Base-by-base conservation (phyloP, 2,329 filamentous ascomycete genomes). In the Aspergillus fischeri region DNA sequence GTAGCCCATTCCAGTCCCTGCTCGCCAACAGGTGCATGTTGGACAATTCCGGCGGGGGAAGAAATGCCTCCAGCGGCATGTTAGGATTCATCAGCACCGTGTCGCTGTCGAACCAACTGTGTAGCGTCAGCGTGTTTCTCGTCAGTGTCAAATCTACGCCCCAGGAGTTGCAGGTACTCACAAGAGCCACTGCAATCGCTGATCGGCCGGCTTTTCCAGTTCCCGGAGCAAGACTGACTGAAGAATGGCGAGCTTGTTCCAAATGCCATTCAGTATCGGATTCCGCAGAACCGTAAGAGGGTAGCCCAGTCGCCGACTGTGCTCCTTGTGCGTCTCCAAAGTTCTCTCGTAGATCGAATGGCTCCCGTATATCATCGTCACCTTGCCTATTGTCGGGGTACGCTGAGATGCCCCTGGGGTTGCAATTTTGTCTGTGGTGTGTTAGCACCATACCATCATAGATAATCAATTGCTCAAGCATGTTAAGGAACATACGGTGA, bases 241-340 rank as follows among this genome's bases (percentile, higher is more conserved):
- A 32, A 80, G 73, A 58, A 78, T 78, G 2, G 75, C 78, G 2
- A 72, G 71, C 54, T 80, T 80, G 50, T 72, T 76, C 77, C 77
- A 80, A 4, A 76, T 68, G 42, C 75, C 73, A 51, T 77, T 75
- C 17, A 79, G 64, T 1, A 80, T 67, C 2, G 71, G 61, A 38
- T 76, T 68, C 4, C 76, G 75, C 49, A 79, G 65, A 5, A 80
- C 70, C 44, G 75, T 71, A 6, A 78, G 63, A 7, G 76, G 73
- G 44, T 77, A 78, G 4, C 75, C 73, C 47, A 77, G 73, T 29
- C 77, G 63, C 8, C 68, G 63, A 51, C 75, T 73, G 57, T 79
- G 76, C 5, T 69, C 59, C 17, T 75, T 64, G 57, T 80, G 78
- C 0, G 75, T 77, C 11, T 68, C 64, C 8, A 80, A 63, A 0